Conservation (phyloP, 331 rosid species). For the Acacia pycnantha region DNA sequence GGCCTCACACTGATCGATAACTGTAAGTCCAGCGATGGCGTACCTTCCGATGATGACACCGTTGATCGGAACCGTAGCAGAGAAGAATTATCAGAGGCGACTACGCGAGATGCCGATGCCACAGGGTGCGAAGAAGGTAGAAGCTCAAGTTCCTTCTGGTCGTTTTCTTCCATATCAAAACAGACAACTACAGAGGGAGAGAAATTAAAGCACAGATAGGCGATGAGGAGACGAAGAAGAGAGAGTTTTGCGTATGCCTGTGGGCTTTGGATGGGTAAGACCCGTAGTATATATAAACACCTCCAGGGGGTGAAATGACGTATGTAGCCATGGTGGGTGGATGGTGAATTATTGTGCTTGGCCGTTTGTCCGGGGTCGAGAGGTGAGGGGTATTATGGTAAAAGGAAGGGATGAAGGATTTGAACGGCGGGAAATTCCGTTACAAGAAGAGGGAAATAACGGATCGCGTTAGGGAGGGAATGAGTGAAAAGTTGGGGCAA, state of each 20-base stretch:
- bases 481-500: constrained; percentile 3
- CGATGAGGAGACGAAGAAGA: not conserved
- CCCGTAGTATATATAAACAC: constrained; percentile 46
- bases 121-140: constrained; percentile 55
- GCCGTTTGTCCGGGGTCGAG: not conserved
- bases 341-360: not conserved
- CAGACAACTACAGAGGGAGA: not conserved
- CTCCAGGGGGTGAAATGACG: constrained; percentile 27
- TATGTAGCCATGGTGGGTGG: constrained; percentile 9
- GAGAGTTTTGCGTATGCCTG: not conserved
- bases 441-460: constrained; percentile 48
- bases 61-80: constrained; percentile 49
- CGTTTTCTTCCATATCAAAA: constrained; percentile 68
- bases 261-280: not conserved
- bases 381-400: constrained; percentile 27
- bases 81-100: constrained; percentile 41
- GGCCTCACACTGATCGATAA: constrained; percentile 79
- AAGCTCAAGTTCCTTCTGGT: constrained; percentile 79
- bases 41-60: constrained; percentile 35
- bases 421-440: constrained; percentile 44
- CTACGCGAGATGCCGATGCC: not conserved
- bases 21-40: constrained; percentile 72
- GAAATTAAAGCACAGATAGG: not conserved
- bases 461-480: constrained; percentile 73
- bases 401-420: not conserved